Percentiles rank a stretch among this genome's conserved stretches.
Evolutionary conservation across 192 early-diverging fungal species (phyloP).

Genomic region (Obelidium mucronatum): DNA sequence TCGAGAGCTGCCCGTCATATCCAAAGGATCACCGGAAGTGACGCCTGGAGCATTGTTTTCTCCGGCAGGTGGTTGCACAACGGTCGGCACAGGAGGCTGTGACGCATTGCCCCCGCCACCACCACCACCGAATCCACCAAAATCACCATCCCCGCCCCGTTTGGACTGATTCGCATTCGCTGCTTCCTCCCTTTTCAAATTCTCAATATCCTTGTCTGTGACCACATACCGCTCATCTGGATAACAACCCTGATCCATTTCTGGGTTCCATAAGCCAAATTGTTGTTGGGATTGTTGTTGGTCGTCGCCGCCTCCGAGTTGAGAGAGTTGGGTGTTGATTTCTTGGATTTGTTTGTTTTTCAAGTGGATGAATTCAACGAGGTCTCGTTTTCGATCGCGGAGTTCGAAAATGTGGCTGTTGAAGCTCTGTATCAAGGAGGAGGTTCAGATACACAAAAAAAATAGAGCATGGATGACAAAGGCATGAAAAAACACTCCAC

Average conservation of each 20-base stretch:
- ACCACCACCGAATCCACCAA: slow-evolving; percentile 52
- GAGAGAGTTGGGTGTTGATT: slow-evolving; percentile 49
- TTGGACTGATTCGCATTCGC: slow-evolving; percentile 35
- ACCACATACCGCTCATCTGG: slow-evolving; percentile 62
- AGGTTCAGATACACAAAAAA: slow-evolving; percentile 1
- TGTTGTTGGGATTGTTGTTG: not conserved
- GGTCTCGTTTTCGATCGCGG: slow-evolving; percentile 43
- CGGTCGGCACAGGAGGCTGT: too few relatives aligned
- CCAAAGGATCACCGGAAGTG: not conserved
- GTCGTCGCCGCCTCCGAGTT: slow-evolving; percentile 39
- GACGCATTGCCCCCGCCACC: slow-evolving; percentile 24
- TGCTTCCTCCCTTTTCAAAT: slow-evolving; percentile 48
- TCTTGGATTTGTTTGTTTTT: slow-evolving; percentile 40
- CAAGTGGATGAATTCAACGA: slow-evolving; percentile 41
- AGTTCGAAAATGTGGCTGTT: slow-evolving; percentile 55
- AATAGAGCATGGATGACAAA: not conserved
- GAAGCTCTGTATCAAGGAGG: slow-evolving; percentile 46
- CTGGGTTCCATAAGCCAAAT: slow-evolving; percentile 35
- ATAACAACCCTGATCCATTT: slow-evolving; percentile 53
- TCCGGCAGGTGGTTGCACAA: too few relatives aligned
- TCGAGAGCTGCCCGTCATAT: not conserved
- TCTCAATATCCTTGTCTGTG: slow-evolving; percentile 53
- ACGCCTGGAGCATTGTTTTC: not conserved
- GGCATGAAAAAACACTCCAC: slow-evolving; percentile 34
- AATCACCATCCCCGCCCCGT: slow-evolving; percentile 41